A percentile compares a stretch with the other conserved stretches of the same genome.
These are phyloP conservation scores for Cytospora leucostoma DNA, from an alignment of 2,329 filamentous ascomycete species.

Conservation along the genomic window DNA sequence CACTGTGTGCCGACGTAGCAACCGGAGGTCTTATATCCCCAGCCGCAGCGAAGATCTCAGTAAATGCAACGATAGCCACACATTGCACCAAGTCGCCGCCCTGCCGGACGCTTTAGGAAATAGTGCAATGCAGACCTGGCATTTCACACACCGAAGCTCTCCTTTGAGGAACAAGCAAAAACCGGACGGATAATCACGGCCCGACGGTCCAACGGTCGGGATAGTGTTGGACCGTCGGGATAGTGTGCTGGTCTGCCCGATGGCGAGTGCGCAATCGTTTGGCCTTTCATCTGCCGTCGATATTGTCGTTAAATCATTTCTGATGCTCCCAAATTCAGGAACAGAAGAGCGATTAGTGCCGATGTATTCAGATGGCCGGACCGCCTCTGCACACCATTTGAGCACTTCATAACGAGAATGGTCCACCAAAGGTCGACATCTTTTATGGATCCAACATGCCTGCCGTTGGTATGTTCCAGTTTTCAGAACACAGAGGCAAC, in stretches of 20 bases:
- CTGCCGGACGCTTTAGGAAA: conserved; percentile 51
- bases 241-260: conserved; percentile 32
- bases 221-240: conserved; percentile 34
- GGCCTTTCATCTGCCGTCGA: conserved; percentile 30
- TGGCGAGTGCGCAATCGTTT: conserved; percentile 39
- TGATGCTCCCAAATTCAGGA: too few relatives aligned
- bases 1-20: conserved; percentile 44
- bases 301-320: neutral
- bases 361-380: too few relatives aligned
- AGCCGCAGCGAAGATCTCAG: too few relatives aligned
- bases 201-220: conserved; percentile 36
- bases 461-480: neutral
- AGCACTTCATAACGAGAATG: neutral
- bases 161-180: conserved; percentile 35
- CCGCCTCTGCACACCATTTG: neutral
- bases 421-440: neutral
- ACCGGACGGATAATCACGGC: conserved; percentile 44
- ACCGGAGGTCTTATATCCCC: conserved; percentile 45
- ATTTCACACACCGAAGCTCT: conserved; percentile 33
- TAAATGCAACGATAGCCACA: conserved; percentile 32
- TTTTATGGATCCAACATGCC: neutral
- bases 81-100: conserved; percentile 45
- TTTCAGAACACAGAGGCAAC: neutral
- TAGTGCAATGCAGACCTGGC: conserved; percentile 60
- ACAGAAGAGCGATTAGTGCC: too few relatives aligned